A percentile compares a stretch with the other conserved stretches of the same genome.
These are phyloP conservation scores for Debaryomyces fabryi DNA, from an alignment of 1,139 yeast genomes.

Conservation along the genomic window DNA sequence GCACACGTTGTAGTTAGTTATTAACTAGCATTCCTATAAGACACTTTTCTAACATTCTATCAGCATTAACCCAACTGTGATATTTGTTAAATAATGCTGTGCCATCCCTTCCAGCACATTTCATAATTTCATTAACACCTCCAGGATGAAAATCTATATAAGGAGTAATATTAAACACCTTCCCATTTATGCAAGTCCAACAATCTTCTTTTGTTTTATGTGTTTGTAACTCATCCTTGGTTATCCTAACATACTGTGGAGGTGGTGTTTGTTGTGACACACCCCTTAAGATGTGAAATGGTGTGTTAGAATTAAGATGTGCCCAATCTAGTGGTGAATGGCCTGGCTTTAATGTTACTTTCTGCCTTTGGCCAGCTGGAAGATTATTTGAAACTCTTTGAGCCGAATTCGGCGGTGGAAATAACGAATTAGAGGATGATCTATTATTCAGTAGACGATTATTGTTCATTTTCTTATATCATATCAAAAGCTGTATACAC, in stretches of 20 bases:
- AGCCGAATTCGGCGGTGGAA: slow-evolving; percentile 45
- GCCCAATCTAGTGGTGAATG: slow-evolving; percentile 93
- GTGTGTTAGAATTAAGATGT: slow-evolving; percentile 43
- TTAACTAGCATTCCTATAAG: slow-evolving; percentile 59
- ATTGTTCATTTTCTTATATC: background rate
- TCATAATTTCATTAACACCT: slow-evolving; percentile 76
- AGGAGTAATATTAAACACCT: slow-evolving; percentile 82
- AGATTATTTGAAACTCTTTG: slow-evolving; percentile 33
- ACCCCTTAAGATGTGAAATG: slow-evolving; percentile 39
- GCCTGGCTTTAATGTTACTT: slow-evolving; percentile 73
- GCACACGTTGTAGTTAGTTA: background rate
- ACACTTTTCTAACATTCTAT: slow-evolving; percentile 77
- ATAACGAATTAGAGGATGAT: slow-evolving; percentile 16
- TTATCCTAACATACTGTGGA: slow-evolving; percentile 52
- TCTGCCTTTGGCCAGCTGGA: slow-evolving; percentile 34
- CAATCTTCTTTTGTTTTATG: slow-evolving; percentile 69
- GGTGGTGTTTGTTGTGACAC: slow-evolving; percentile 45
- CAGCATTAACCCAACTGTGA: slow-evolving; percentile 89
- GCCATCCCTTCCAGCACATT: slow-evolving; percentile 85
- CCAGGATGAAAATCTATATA: slow-evolving; percentile 92
- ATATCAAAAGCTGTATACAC: background rate
- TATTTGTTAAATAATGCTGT: slow-evolving; percentile 77
- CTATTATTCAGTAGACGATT: background rate
- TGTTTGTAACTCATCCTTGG: slow-evolving; percentile 57
- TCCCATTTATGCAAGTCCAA: slow-evolving; percentile 84